Percentiles rank a stretch among this genome's conserved stretches.
Evolutionary conservation across 2,329 filamentous ascomycete genomes (phyloP).

Genomic region (Calonectria leucothoes): DNA sequence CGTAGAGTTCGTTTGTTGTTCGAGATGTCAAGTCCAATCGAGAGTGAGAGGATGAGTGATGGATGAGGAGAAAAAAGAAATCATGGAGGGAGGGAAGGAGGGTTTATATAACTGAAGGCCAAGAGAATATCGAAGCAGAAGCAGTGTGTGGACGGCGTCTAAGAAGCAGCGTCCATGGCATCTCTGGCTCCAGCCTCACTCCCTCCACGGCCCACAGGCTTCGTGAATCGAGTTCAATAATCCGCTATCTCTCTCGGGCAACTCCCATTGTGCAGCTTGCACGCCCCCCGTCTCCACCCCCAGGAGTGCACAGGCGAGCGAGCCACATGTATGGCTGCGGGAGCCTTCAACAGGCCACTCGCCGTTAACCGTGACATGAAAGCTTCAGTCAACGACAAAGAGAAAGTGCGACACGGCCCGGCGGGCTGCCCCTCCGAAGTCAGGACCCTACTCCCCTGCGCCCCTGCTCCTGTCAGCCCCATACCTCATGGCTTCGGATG

Average conservation of each 20-base stretch:
- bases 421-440: constrained; percentile 23
- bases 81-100: constrained; percentile 15
- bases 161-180: neutral
- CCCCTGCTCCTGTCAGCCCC: neutral
- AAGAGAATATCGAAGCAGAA: neutral
- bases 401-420: constrained; percentile 21
- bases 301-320: neutral
- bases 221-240: constrained; percentile 13
- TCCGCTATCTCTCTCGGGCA: constrained; percentile 25
- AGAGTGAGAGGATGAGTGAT: constrained; percentile 13
- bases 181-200: constrained; percentile 21
- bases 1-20: constrained; percentile 15
- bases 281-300: neutral
- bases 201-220: constrained; percentile 28
- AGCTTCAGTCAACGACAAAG: constrained; percentile 34
- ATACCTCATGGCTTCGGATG: constrained; percentile 1
- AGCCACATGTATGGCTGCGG: neutral
- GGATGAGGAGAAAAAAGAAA: constrained; percentile 7
- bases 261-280: constrained; percentile 10
- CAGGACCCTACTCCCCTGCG: constrained; percentile 12
- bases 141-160: neutral
- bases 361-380: constrained; percentile 35
- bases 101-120: constrained; percentile 23
- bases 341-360: constrained; percentile 27
- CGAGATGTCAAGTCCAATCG: constrained; percentile 10